Conservation (phyloP, 164 flowering plant species). For the Santalum album region DNA sequence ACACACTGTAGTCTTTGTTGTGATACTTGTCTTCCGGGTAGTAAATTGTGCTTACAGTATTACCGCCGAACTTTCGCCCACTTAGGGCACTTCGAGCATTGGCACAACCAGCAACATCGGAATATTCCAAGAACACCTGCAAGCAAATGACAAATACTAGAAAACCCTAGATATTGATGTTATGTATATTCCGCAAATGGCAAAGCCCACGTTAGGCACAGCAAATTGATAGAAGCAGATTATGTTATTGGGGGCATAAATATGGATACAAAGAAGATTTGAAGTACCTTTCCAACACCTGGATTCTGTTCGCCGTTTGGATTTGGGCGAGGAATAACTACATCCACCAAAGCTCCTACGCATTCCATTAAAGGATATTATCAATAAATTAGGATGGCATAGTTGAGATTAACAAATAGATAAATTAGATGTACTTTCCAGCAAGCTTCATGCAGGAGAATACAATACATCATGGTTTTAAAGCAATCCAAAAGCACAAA, state of each 20-base stretch:
- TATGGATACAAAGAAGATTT: not conserved
- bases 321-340: constrained; percentile 72
- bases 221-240: too few relatives aligned
- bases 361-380: constrained; percentile 5
- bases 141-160: not conserved
- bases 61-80: constrained; percentile 78
- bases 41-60: constrained; percentile 44
- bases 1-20: constrained; percentile 34
- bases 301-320: constrained; percentile 33
- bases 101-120: constrained; percentile 38
- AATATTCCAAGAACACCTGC: constrained; percentile 82
- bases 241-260: too few relatives aligned
- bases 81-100: constrained; percentile 48
- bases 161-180: not conserved
- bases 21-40: constrained; percentile 62
- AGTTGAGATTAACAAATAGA: not conserved
- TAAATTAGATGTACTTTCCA: not conserved
- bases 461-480: not conserved
- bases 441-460: not conserved
- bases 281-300: constrained; percentile 74
- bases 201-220: too few relatives aligned
- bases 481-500: not conserved
- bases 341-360: constrained; percentile 52
- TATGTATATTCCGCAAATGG: too few relatives aligned
- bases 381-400: too few relatives aligned